Base-by-base conservation (phyloP, 2,329 filamentous ascomycete genomes). In the Capronia americana region DNA sequence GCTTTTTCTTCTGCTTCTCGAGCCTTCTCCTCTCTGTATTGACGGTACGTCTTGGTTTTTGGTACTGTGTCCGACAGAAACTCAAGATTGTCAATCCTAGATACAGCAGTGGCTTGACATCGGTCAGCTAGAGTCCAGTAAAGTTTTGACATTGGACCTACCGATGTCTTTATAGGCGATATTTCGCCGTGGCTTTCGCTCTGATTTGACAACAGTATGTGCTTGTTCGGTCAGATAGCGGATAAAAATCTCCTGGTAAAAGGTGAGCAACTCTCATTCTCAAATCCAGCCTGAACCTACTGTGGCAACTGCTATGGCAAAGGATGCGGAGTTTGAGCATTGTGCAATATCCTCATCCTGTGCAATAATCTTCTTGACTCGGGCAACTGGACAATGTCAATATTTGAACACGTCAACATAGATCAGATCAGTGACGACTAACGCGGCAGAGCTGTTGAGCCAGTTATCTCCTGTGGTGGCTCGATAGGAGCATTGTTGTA, bases 141-240 rank as follows among this genome's bases (percentile, higher is more conserved):
- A 10, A 50, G 62, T 26, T 58, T 44, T 11, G 55, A 26, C 20
- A 24, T 8, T n/a, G 4, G 6, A 75, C 84, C 65, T 82, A 93
- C 91, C 90, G 50, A 99, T 85, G 79, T 99, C 95, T 76, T 92
- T 92, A 82, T 99, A 99, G 78, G 98, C 95, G 69, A 99, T 90
- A 75, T 96, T 97, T 67, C 93, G 88, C 64, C 95, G 86, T 5
- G 94, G 94, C 78, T 98, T 98, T 73, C 90, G 87, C 79, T 98
- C 95, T 0, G 93, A 86, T 76, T 95, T 96, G 73, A 93, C 91
- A 74, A 96, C 91, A 74, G 91, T 93, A 77, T 96, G 89, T 28
- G 90, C 90, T 77, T 96, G 91, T 69, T 90, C 86, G 23, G 93
- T 89, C 28, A 99, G 86, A 77, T 98, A 91, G 78, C 97, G 92